Percentiles rank a stretch among this genome's conserved stretches.
Conservation (phyloP, 176 grass and related monocot species). For the Chrysopogon serrulatus region DNA sequence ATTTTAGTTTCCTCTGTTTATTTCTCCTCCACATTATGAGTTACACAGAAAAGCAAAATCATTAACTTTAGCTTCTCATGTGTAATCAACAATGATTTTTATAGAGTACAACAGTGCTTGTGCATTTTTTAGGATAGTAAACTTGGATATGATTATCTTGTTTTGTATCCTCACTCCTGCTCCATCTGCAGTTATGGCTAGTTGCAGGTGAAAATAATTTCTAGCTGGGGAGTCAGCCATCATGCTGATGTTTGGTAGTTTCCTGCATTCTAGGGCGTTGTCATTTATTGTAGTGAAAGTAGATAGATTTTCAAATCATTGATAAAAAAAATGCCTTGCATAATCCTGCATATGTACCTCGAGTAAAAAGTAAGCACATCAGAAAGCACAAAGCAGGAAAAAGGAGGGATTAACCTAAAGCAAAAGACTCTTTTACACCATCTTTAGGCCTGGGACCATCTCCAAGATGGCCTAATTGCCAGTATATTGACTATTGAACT, state of each 20-base stretch:
- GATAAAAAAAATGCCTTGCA: constrained; percentile 6
- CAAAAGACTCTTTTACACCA: constrained; percentile 31
- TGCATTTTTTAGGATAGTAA: not conserved
- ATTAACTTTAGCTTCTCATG: not conserved
- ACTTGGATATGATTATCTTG: not conserved
- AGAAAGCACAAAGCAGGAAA: constrained; percentile 41
- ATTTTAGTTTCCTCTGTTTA: not conserved
- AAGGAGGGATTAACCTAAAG: constrained; percentile 16
- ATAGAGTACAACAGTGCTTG: not conserved
- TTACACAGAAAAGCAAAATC: not conserved
- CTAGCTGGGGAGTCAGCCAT: not conserved
- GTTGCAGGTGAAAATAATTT: not conserved
- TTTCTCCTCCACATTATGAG: not conserved
- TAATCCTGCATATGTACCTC: constrained; percentile 24
- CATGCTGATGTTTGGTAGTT: not conserved
- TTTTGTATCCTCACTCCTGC: not conserved
- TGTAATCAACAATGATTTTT: not conserved
- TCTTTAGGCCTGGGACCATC: constrained; percentile 21
- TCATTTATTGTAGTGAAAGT: constrained; percentile 13
- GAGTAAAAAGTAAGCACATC: constrained; percentile 30
- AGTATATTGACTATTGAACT: constrained; percentile 6
- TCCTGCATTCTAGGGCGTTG: not conserved
- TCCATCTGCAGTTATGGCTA: not conserved
- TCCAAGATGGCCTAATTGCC: constrained; percentile 1
- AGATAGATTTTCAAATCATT: not conserved